Conservation (phyloP, 371 early-diverging fungal genomes). For the Haplosporangium sp. region DNA sequence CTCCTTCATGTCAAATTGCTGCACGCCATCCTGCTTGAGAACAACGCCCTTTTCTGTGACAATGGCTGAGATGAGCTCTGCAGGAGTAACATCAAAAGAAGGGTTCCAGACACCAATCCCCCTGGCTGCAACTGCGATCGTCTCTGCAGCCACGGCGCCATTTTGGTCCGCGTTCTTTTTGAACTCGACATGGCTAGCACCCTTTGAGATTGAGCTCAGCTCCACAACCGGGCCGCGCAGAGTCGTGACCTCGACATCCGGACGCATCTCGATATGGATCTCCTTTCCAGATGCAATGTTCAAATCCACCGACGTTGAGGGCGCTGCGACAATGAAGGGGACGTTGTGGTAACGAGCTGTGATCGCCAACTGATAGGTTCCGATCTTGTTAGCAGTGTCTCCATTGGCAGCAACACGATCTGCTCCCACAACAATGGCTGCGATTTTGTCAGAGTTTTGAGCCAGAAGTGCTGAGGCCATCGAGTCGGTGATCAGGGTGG, state of each 20-base stretch:
- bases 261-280: conserved; percentile 92
- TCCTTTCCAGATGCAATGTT: conserved; percentile 71
- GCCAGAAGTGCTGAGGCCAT: conserved; percentile 89
- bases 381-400: conserved; percentile 98
- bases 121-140: conserved; percentile 85
- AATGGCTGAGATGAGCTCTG: conserved; percentile 86
- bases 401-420: conserved; percentile 97
- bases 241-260: conserved; percentile 79
- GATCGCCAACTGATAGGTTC: conserved; percentile 96
- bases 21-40: conserved; percentile 67
- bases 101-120: conserved; percentile 95
- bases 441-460: conserved; percentile 61
- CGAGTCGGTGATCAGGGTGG: conserved; percentile 91
- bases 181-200: conserved; percentile 15
- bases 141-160: conserved; percentile 54
- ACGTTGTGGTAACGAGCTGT: conserved; percentile 87
- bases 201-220: conserved; percentile 16
- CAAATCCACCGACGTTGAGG: conserved; percentile 92
- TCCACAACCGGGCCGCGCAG: conserved; percentile 72
- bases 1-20: conserved; percentile 68
- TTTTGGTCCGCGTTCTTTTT: conserved; percentile 34
- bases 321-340: conserved; percentile 95
- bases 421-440: conserved; percentile 95
- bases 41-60: conserved; percentile 94
- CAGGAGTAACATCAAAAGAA: conserved; percentile 95